These are phyloP conservation scores for Ilex asprella DNA, from an alignment of 257 asterid genomes.

Conservation along the genomic window DNA sequence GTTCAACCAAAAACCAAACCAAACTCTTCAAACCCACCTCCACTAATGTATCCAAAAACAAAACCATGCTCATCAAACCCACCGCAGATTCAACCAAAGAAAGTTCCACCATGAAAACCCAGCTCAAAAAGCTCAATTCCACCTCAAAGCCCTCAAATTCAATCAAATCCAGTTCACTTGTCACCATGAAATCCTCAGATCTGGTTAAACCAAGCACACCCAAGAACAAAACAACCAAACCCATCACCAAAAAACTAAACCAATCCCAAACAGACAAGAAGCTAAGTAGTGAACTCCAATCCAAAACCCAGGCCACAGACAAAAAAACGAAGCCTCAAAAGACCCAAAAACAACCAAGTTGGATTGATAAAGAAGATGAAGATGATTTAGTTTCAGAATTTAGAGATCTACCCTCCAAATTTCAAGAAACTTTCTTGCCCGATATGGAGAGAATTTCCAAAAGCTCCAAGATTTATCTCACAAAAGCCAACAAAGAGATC, in stretches of 20 bases:
- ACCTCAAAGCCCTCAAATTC: slow-evolving; percentile 44
- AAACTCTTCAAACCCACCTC: slow-evolving; percentile 17
- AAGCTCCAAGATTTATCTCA: slow-evolving; percentile 56
- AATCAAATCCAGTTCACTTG: slow-evolving; percentile 20
- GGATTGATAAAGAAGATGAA: slow-evolving; percentile 44
- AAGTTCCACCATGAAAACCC: slow-evolving; percentile 29
- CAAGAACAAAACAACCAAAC: slow-evolving; percentile 48
- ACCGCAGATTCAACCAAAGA: slow-evolving; percentile 5
- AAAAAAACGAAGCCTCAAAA: slow-evolving; percentile 14
- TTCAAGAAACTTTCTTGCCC: slow-evolving; percentile 69
- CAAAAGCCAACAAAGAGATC: slow-evolving; percentile 62
- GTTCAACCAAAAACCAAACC: slow-evolving; percentile 26
- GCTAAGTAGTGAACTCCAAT: slow-evolving; percentile 11
- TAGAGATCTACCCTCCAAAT: slow-evolving; percentile 60
- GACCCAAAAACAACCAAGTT: slow-evolving; percentile 21
- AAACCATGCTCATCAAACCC: slow-evolving; percentile 29
- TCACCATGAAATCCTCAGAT: slow-evolving; percentile 50
- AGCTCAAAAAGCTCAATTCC: slow-evolving; percentile 55
- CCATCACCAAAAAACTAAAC: slow-evolving; percentile 18
- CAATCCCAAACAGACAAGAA: slow-evolving; percentile 22
- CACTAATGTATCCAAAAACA: slow-evolving; percentile 19
- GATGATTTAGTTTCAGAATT: slow-evolving; percentile 57
- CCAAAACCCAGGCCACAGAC: slow-evolving; percentile 18
- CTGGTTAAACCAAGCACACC: slow-evolving; percentile 28
- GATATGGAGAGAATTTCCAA: slow-evolving; percentile 69